These are phyloP conservation scores for Blakeslea trispora DNA, from an alignment of 371 early-diverging fungal species.

Conservation along the genomic window DNA sequence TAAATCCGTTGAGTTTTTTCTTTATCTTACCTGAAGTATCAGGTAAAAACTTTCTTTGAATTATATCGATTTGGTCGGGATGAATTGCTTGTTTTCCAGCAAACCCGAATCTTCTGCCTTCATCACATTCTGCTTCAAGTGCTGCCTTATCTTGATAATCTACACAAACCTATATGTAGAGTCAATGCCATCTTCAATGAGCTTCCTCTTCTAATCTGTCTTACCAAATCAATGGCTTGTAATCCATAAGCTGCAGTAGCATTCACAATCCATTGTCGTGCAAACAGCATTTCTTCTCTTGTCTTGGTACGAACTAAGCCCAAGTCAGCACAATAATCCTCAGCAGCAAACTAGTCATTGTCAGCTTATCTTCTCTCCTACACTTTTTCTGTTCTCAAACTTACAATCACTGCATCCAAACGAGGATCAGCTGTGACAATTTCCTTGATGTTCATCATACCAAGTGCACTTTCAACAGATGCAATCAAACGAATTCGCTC, in stretches of 20 bases:
- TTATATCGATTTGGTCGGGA: constrained; percentile 83
- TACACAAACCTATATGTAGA: constrained; percentile 78
- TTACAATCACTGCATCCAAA: constrained; percentile 76
- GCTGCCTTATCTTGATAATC: constrained; percentile 72
- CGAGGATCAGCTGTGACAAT: constrained; percentile 74
- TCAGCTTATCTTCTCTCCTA: background rate
- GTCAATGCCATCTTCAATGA: no score
- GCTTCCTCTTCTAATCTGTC: background rate
- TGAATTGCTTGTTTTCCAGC: constrained; percentile 96
- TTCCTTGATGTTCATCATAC: constrained; percentile 82
- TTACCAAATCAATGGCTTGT: constrained; percentile 91
- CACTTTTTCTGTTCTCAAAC: constrained; percentile 10
- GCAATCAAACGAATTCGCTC: constrained; percentile 79
- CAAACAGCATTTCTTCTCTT: constrained; percentile 76
- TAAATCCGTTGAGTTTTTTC: background rate
- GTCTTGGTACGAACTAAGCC: constrained; percentile 72
- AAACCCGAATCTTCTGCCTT: constrained; percentile 91
- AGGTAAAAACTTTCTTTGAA: constrained; percentile 80
- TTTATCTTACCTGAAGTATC: constrained; percentile 57
- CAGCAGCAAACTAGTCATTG: constrained; percentile 79
- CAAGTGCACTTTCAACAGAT: constrained; percentile 85
- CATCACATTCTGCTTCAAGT: constrained; percentile 77
- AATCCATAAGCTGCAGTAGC: constrained; percentile 83
- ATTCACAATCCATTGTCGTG: constrained; percentile 78
- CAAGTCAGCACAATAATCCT: constrained; percentile 92